A percentile compares a stretch with the other conserved stretches of the same genome.
phyloP scores from a whole-genome alignment of 1,284 basidiomycete genomes.

The Exsudoporus floridanus region DNA sequence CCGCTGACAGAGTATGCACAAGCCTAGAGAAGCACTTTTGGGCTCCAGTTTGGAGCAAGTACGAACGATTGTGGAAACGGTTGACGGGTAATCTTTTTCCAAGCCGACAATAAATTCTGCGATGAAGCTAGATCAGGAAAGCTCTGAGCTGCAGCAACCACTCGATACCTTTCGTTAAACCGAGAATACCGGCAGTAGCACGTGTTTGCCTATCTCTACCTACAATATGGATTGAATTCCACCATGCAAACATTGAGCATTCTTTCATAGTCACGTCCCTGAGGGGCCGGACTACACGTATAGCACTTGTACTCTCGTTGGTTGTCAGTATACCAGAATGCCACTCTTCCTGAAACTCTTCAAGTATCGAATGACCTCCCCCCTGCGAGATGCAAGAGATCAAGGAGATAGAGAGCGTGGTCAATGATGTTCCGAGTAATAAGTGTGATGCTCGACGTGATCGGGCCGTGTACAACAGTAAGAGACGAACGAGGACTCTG shows the following conservation, averaged over 20 bases:
- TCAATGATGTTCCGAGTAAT: constrained; percentile 79
- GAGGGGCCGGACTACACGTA: constrained; percentile 71
- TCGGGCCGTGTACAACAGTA: constrained; percentile 68
- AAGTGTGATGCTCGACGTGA: constrained; percentile 68
- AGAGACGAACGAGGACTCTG: constrained; percentile 62
- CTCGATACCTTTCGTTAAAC: constrained; percentile 67
- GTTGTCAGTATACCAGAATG: constrained; percentile 18
- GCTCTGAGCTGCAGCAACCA: neutral
- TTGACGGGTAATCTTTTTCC: constrained; percentile 84
- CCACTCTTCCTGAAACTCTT: constrained; percentile 74
- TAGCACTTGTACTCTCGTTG: constrained; percentile 6
- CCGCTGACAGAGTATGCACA: constrained; percentile 76
- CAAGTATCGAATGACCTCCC: constrained; percentile 73
- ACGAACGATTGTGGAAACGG: constrained; percentile 82
- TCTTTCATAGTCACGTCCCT: constrained; percentile 81
- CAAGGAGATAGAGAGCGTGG: constrained; percentile 75
- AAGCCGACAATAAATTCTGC: constrained; percentile 81
- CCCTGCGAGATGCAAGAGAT: constrained; percentile 78
- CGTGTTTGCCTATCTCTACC: constrained; percentile 51
- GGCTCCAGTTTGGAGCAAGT: constrained; percentile 83
- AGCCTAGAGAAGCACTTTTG: constrained; percentile 50
- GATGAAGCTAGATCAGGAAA: constrained; percentile 1
- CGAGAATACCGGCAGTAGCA: constrained; percentile 61
- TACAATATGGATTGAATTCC: constrained; percentile 55
- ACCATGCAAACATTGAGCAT: constrained; percentile 75